Base-by-base conservation (phyloP, 805 yeast species). In the Naumovozyma dairenensis region DNA sequence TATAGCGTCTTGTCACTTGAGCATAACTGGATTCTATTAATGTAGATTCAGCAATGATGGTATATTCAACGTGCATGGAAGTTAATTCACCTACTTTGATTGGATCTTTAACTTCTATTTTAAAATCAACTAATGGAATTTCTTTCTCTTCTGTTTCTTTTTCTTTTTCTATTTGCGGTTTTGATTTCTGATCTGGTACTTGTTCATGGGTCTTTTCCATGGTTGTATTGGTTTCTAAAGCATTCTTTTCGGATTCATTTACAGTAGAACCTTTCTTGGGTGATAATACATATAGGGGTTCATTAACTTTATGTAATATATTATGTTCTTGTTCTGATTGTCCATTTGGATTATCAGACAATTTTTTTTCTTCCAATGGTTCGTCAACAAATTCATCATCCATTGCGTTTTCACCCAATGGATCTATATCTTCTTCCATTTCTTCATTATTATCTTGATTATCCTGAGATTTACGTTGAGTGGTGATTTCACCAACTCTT, bases 61-160 rank as follows among this genome's bases (percentile, higher is more conserved):
- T 72, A 57, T 89, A 92, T 5, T 82, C 94, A 2, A 89, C 82
- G 55, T 92, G 95, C 1, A 94, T 81, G 27, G 78, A 73, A 0
- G 97, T 77, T 29, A 87, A 60, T 43, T 92, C 98, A 3, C 96
- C 95, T 4, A 92, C 87, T 53, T 83, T 85, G 45, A 77, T 69
- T 0, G 97, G 97, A 55, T 87, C 96, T 2, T 89, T 89, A 9
- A 87, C 94, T 2, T 75, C 58, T 24, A 87, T 79, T 4, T 71
- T 75, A 39, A 82, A 68, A 25, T 38, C 35, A 2, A 42, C 10
- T 33, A 45, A 13, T 28, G 36, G 25, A 16, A 33, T 22, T 14
- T 35, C 26, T 14, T 29, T 22, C 17, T 16, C 28, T n/a, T 39
- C 18, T 6, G 40, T 37, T 10, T 49, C 45, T 18, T 19, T 28